Base-by-base conservation (phyloP, 75 land plant genomes). In the Adiantum capillusveneris region DNA sequence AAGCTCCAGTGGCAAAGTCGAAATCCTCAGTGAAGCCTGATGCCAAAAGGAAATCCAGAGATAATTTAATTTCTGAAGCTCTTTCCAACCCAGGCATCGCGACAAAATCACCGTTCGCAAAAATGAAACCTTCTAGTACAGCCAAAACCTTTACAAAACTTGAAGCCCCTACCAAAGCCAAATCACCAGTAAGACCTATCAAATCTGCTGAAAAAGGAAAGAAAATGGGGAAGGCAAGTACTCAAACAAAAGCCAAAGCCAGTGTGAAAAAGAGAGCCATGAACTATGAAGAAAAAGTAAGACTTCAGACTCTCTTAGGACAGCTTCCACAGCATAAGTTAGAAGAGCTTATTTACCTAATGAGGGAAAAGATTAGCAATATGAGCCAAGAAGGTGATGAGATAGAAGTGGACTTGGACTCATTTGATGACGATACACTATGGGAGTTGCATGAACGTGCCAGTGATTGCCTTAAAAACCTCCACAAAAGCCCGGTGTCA, bases 381-480 rank as follows among this genome's bases (percentile, higher is more conserved):
- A 58, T 84, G 11, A 65, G 56, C 34, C 75, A 81, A 60, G 64
- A 81, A 7, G 85, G 80, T 49, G 92, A 87, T 67, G 88, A 87
- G 70, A 80, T 89, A 71, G 95, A 89, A 52, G 74, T 89, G 25
- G 95, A 89, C 39, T 83, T 89, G 25, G 84, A 81, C 25, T 68
- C 59, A 53, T 66, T 89, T 39, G 95, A 89, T 62, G 57, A 64
- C 20, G 95, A 86, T 60, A 86, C 95, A 7, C 77, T 88, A 17
- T 88, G 94, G 94, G 94, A 89, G 67, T 81, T 89, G 58, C 85
- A 89, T 60, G 70, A 79, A 41, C 81, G 71, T 68, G 85, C 84
- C 18, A 70, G 74, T 36, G 75, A 85, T 43, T 79, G 69, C 54
- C 74, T 78, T 60, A 81, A 79, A 66, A 68, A 53, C 58, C 59